Conservation (phyloP, 1,284 basidiomycete genomes). For the Puccinia triticina region DNA sequence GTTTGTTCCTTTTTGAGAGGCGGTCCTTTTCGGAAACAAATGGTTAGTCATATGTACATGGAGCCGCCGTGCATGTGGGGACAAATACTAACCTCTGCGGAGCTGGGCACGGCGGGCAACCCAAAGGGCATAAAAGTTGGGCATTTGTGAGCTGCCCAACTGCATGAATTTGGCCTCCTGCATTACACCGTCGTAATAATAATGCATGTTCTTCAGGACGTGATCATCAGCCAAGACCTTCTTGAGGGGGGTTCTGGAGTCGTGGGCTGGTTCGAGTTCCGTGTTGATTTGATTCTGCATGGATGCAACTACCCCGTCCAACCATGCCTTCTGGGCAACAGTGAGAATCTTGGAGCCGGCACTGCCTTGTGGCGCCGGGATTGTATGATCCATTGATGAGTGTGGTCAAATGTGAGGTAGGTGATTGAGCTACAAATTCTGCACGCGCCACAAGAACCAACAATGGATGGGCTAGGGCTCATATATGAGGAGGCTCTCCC, state of each 20-base stretch:
- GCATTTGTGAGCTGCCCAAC: neutral
- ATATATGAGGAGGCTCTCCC: too few relatives aligned
- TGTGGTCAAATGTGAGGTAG: too few relatives aligned
- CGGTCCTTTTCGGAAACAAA: neutral
- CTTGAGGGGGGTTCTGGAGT: neutral
- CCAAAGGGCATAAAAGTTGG: neutral
- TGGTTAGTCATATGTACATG: neutral
- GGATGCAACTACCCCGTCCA: neutral
- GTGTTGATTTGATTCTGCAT: neutral
- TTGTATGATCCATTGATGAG: neutral
- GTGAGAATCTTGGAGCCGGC: neutral
- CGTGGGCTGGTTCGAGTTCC: neutral
- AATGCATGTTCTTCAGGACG: neutral
- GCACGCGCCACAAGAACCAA: too few relatives aligned
- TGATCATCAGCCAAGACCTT: neutral
- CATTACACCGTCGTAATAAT: neutral
- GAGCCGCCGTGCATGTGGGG: neutral
- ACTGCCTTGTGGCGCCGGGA: too few relatives aligned
- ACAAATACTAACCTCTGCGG: constrained; percentile 1
- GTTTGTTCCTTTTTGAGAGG: neutral
- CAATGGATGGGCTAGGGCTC: too few relatives aligned
- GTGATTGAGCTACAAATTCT: too few relatives aligned
- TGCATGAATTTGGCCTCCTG: neutral
- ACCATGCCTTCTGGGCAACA: neutral
- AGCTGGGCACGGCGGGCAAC: neutral